These are phyloP conservation scores for Calonectria fujianensis DNA, from an alignment of 2,329 filamentous ascomycete genomes.

Conservation along the genomic window DNA sequence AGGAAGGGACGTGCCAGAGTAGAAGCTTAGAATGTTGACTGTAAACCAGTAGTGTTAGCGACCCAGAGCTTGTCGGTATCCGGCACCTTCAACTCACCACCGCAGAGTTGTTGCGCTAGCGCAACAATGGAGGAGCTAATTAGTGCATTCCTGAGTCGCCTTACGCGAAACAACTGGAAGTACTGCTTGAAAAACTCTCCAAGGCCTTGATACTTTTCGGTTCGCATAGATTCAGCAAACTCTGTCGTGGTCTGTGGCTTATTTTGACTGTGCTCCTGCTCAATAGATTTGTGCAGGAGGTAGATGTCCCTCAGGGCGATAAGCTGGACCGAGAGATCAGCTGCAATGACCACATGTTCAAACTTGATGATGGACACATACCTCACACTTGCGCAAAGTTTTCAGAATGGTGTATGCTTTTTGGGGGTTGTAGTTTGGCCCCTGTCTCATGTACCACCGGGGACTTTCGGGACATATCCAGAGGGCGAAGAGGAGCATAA, in stretches of 20 bases:
- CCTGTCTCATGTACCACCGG: conserved; percentile 61
- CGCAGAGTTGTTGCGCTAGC: conserved; percentile 55
- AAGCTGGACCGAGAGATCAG: not conserved
- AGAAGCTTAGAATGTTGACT: conserved; percentile 64
- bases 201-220: not conserved
- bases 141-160: conserved; percentile 45
- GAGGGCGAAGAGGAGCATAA: conserved; percentile 58
- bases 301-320: not conserved
- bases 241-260: not conserved
- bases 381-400: conserved; percentile 57
- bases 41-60: not conserved
- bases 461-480: conserved; percentile 65
- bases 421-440: conserved; percentile 59
- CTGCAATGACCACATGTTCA: not conserved
- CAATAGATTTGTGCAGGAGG: conserved; percentile 44
- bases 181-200: conserved; percentile 43
- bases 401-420: conserved; percentile 59
- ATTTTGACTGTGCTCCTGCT: conserved; percentile 13
- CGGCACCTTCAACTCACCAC: conserved; percentile 40
- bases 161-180: conserved; percentile 41
- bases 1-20: conserved; percentile 58
- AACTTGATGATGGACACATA: not conserved
- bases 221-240: not conserved
- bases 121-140: conserved; percentile 53
- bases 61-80: conserved; percentile 46